Percentiles rank a stretch among this genome's conserved stretches.
phyloP scores from a whole-genome alignment of 495 filamentous ascomycete genomes.

The Annulohypoxylon maeteangense region DNA sequence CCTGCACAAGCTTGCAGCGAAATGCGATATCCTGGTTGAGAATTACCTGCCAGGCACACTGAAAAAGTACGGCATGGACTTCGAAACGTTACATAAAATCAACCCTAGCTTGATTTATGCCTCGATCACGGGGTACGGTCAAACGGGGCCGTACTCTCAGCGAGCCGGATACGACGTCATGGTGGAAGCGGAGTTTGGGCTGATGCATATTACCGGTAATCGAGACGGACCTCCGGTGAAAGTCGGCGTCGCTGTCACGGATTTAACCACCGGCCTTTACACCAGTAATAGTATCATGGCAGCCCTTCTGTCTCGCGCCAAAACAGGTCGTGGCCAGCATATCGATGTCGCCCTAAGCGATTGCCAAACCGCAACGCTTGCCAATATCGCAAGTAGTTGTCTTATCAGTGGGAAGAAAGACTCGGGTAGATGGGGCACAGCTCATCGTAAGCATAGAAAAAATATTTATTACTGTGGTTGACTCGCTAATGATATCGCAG shows the following conservation, averaged over 20 bases:
- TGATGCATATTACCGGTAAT: constrained; percentile 97
- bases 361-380: constrained; percentile 90
- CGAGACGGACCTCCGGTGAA: constrained; percentile 93
- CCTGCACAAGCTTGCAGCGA: constrained; percentile 81
- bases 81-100: constrained; percentile 76
- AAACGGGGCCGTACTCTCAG: constrained; percentile 89
- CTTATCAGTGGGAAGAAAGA: constrained; percentile 91
- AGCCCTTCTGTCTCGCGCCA: constrained; percentile 75
- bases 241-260: constrained; percentile 96
- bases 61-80: constrained; percentile 93
- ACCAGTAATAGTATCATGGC: constrained; percentile 98
- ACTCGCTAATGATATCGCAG: constrained; percentile 55
- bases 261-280: constrained; percentile 95
- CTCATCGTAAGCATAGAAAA: constrained; percentile 75
- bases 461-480: not conserved
- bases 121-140: constrained; percentile 77
- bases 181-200: constrained; percentile 97
- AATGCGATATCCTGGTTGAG: constrained; percentile 93
- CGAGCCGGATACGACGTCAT: constrained; percentile 98
- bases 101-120: constrained; percentile 81
- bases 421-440: constrained; percentile 91
- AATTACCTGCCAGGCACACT: constrained; percentile 93
- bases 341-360: constrained; percentile 93
- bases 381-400: constrained; percentile 92
- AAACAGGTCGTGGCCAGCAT: constrained; percentile 76